A percentile compares a stretch with the other conserved stretches of the same genome.
Conservation (phyloP, 176 grass and related monocot species). For the Zea mays region Zm-B73-REFERENCE-NAM-5.0 NC_050104.1:142049501-142050000, state of each 20-base stretch:
- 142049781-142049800: background rate
- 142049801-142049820: background rate
- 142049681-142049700: no score
- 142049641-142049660: background rate
- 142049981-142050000: background rate
- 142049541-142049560: background rate
- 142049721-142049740: background rate
- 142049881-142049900: background rate
- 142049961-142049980: background rate
- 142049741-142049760: background rate
- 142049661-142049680: background rate
- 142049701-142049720: background rate
- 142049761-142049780: background rate
- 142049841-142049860: background rate
- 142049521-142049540: background rate
- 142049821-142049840: background rate
- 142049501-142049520: background rate
- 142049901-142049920: background rate
- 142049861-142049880: background rate
- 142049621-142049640: background rate
- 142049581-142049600: background rate
- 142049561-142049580: background rate
- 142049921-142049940: no score
- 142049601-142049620: background rate
- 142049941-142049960: background rate